phyloP scores from a whole-genome alignment of 2,329 filamentous ascomycete species.

The Elsinoe arachidis region DNA sequence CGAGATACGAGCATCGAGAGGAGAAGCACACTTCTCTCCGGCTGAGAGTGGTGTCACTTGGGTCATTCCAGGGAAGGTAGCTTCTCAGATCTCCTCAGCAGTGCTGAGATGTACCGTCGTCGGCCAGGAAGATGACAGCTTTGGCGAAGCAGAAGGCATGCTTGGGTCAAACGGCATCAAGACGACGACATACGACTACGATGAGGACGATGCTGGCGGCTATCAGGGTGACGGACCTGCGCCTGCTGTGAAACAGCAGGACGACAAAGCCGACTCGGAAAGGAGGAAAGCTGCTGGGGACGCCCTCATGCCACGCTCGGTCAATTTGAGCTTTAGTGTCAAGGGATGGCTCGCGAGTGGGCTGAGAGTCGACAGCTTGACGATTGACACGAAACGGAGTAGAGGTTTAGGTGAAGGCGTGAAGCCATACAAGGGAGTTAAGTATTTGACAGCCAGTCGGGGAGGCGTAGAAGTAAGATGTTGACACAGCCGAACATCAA shows the following conservation, averaged over 20 bases:
- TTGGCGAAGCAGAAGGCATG: constrained; percentile 34
- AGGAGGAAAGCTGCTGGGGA: constrained; percentile 42
- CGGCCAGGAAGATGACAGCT: constrained; percentile 45
- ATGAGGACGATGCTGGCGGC: constrained; percentile 23
- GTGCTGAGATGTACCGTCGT: constrained; percentile 72
- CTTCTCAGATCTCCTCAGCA: constrained; percentile 39
- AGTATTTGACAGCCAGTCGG: constrained; percentile 72
- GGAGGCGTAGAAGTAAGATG: constrained; percentile 45
- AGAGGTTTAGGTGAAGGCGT: constrained; percentile 77
- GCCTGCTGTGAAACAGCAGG: background rate
- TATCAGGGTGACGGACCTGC: constrained; percentile 12
- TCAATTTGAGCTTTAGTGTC: constrained; percentile 42
- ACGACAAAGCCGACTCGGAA: constrained; percentile 35
- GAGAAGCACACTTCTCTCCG: constrained; percentile 73
- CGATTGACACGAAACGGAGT: constrained; percentile 67
- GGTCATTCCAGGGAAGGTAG: constrained; percentile 70
- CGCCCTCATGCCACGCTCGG: constrained; percentile 41
- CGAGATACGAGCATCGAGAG: constrained; percentile 70
- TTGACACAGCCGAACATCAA: constrained; percentile 17
- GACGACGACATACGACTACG: constrained; percentile 36
- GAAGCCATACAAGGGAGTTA: constrained; percentile 95
- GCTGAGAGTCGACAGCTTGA: constrained; percentile 53
- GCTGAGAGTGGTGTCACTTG: constrained; percentile 69
- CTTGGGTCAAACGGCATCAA: constrained; percentile 26
- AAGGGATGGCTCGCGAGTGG: constrained; percentile 58